These are phyloP conservation scores for Diphasiastrum complanatum DNA, from an alignment of 83 land plant genomes.

Conservation along the genomic window DNA sequence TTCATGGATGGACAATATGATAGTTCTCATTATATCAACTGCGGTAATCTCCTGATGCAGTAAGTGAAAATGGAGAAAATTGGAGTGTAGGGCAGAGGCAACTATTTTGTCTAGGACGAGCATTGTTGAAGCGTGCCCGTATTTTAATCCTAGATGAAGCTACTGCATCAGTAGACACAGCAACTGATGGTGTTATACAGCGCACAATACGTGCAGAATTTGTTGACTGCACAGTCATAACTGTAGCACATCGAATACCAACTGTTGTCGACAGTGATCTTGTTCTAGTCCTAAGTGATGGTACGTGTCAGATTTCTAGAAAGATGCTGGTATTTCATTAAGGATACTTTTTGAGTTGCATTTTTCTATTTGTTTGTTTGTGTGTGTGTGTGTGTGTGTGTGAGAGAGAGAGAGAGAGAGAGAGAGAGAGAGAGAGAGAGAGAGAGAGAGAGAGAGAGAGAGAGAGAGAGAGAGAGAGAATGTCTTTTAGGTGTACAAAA, in stretches of 20 bases:
- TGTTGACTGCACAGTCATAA: constrained; percentile 59
- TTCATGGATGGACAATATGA: too few relatives aligned
- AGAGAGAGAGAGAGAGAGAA: too few relatives aligned
- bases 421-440: constrained; percentile 4
- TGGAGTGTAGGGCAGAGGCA: constrained; percentile 92
- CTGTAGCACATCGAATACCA: constrained; percentile 75
- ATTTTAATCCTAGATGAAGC: constrained; percentile 80
- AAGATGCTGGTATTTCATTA: neutral
- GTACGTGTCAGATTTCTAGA: constrained; percentile 25
- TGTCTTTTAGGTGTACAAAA: too few relatives aligned
- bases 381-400: neutral
- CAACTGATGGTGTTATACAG: constrained; percentile 72
- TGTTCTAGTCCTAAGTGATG: constrained; percentile 68
- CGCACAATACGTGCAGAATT: constrained; percentile 61
- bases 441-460: constrained; percentile 4
- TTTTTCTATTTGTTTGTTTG: neutral
- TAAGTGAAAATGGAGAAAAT: constrained; percentile 77
- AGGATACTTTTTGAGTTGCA: neutral
- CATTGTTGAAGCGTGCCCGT: constrained; percentile 52
- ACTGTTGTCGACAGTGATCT: constrained; percentile 78
- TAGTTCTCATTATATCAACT: too few relatives aligned
- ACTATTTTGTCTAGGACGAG: constrained; percentile 63
- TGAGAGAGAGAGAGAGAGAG: constrained; percentile 1
- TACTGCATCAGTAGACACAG: constrained; percentile 75
- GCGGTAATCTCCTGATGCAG: constrained; percentile 32